Percentiles rank a stretch among this genome's conserved stretches.
Conservation (phyloP, 1,284 basidiomycete genomes). For the Austroboletus novae-zelandiae region DNA sequence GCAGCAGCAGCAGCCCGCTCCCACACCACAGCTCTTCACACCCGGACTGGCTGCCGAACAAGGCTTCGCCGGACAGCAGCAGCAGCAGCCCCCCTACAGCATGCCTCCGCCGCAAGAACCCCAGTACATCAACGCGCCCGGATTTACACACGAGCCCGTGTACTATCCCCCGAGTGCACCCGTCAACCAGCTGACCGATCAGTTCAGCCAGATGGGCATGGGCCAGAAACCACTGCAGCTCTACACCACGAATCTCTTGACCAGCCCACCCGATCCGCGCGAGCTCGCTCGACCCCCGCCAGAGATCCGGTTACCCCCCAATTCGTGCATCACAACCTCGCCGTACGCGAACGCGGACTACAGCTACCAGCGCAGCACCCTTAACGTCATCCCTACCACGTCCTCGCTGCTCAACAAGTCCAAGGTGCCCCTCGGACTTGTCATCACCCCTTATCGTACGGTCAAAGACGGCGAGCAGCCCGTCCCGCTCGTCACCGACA, state of each 20-base stretch:
- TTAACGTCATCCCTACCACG: constrained; percentile 94
- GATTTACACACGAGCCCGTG: constrained; percentile 46
- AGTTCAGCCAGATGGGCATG: constrained; percentile 88
- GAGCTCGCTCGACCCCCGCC: constrained; percentile 84
- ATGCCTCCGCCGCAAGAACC: constrained; percentile 45
- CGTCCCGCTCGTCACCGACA: constrained; percentile 89
- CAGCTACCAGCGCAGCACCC: constrained; percentile 90
- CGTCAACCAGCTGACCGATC: constrained; percentile 73
- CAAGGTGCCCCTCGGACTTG: constrained; percentile 89
- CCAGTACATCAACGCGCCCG: constrained; percentile 57
- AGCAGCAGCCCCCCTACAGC: constrained; percentile 35
- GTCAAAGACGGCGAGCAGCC: constrained; percentile 72
- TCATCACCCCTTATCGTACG: constrained; percentile 91
- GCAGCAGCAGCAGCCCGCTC: constrained; percentile 40
- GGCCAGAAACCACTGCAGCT: constrained; percentile 71
- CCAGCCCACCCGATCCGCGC: constrained; percentile 85
- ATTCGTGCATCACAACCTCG: constrained; percentile 77
- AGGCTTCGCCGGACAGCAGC: constrained; percentile 59
- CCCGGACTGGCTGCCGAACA: constrained; percentile 72
- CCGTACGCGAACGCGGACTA: constrained; percentile 84
- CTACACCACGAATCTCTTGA: constrained; percentile 85
- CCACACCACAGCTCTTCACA: constrained; percentile 75
- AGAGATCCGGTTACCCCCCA: constrained; percentile 84
- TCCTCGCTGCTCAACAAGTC: constrained; percentile 88
- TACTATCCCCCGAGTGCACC: constrained; percentile 47